A percentile compares a stretch with the other conserved stretches of the same genome.
Evolutionary conservation across 139 green algal genomes (phyloP).

Genomic region (Chlorella sp.): DNA sequence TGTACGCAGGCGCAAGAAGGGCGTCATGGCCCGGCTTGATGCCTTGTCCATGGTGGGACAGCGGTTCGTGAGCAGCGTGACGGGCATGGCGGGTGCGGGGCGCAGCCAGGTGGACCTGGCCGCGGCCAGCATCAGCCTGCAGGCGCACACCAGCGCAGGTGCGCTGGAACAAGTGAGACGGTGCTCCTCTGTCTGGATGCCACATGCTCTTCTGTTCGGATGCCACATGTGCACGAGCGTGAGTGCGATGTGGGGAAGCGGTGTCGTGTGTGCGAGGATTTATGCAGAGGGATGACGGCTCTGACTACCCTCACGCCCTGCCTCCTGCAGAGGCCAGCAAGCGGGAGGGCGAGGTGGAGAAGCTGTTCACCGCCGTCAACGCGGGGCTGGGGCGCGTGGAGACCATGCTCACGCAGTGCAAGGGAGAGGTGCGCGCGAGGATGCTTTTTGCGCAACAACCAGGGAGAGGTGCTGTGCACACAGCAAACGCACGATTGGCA

Average conservation of each 20-base stretch:
- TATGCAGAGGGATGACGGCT: too few relatives aligned
- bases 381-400: not conserved
- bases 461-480: too few relatives aligned
- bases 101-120: not conserved
- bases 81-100: not conserved
- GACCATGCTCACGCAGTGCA: not conserved
- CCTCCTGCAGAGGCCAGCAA: not conserved
- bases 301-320: too few relatives aligned
- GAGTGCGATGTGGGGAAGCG: too few relatives aligned
- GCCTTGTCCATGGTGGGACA: not conserved
- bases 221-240: too few relatives aligned
- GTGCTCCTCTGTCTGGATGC: too few relatives aligned
- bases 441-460: too few relatives aligned
- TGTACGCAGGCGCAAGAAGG: not conserved
- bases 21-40: not conserved
- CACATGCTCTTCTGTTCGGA: too few relatives aligned
- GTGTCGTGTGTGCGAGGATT: too few relatives aligned
- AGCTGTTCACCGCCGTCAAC: not conserved
- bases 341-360: constrained; percentile 8
- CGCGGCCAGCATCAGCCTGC: not conserved
- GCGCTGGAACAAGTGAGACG: too few relatives aligned
- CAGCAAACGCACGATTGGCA: too few relatives aligned
- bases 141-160: not conserved
- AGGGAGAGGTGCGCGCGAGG: too few relatives aligned
- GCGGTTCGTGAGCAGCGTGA: not conserved